Evolutionary conservation across 371 early-diverging fungal genomes (phyloP), one percentile per base, ranked within the genome.

Genomic region (Mucor circinelloides): DNA sequence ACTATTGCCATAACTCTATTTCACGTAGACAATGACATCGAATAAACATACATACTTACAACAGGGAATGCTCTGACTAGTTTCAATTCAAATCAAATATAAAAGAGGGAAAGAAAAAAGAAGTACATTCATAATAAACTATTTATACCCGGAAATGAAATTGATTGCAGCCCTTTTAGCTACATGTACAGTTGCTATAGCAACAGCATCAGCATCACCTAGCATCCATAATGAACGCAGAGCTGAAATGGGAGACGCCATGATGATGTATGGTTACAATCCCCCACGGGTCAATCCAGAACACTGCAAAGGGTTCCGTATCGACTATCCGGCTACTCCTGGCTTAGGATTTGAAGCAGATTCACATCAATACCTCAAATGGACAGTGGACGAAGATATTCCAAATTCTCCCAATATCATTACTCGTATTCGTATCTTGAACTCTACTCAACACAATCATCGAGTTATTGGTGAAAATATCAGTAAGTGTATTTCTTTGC

Each of bases 211-310:
- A 4, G 56, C 55, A 12, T 8, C 21, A 5, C 58, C 54, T 2
- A 52, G 19, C 34, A 40, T 46, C 4, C 12, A 64, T 40, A 40
- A 40, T 32, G 60, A 68, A 7, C 67, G 54, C 5, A 58, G 79
- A 52, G 76, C 74, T 31, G 79, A 82, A 63, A 27, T 32, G 0
- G 78, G 75, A 27, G 79, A 83, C 55, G 78, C 78, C 2, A 58
- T 83, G 34, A 69, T 80, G 72, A 64, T 66, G 46, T 80, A 70
- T 55, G 83, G 83, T 19, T 79, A 80, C 56, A 80, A 80, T 38
- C 83, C 83, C 23, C 83, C 83, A 31, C 83, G 83, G 48, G 72
- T 76, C 13, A 83, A 83, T 28, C 83, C 83, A 13, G 81, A 77
- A 6, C 76, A 80, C 46, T 83, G 83, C 52, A 60, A 63, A 28